A percentile compares a stretch with the other conserved stretches of the same genome.
Evolutionary conservation across 495 filamentous ascomycete genomes (phyloP).

Genomic region (Hapsidospora chrysogenum): DNA sequence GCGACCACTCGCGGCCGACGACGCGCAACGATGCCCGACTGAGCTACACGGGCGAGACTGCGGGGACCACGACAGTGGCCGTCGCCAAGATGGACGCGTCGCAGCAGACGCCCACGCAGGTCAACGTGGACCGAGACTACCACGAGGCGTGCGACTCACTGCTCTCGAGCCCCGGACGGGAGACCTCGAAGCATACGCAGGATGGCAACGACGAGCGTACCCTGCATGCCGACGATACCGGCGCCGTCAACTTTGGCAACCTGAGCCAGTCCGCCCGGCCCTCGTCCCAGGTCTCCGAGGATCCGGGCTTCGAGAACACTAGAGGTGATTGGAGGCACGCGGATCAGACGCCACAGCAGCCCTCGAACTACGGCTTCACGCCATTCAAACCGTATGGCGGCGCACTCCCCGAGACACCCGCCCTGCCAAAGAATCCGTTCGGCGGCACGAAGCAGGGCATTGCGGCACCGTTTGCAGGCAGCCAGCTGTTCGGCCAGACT

Average conservation of each 20-base stretch:
- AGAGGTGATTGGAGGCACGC: slow-evolving; percentile 8
- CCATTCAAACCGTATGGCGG: slow-evolving; percentile 5
- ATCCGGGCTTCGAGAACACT: slow-evolving; percentile 3
- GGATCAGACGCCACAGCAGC: slow-evolving; percentile 6
- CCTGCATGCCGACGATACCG: slow-evolving; percentile 15
- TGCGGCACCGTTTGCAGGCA: slow-evolving; percentile 16
- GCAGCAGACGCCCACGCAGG: slow-evolving; percentile 5
- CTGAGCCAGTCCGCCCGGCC: not conserved
- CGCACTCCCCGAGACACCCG: slow-evolving; percentile 23
- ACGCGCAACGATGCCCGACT: not conserved
- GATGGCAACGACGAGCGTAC: slow-evolving; percentile 9
- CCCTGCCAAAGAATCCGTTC: slow-evolving; percentile 22
- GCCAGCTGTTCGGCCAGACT: slow-evolving; percentile 27
- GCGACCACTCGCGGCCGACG: not conserved
- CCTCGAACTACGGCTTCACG: not conserved
- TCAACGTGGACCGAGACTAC: slow-evolving; percentile 4
- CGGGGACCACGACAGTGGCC: not conserved
- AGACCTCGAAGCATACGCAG: not conserved
- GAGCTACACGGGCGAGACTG: not conserved
- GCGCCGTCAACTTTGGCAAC: slow-evolving; percentile 13
- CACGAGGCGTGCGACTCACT: not conserved
- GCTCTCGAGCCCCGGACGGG: not conserved
- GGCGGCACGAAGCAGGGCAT: slow-evolving; percentile 10
- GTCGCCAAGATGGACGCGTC: slow-evolving; percentile 3
- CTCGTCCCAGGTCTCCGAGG: slow-evolving; percentile 1